phyloP scores from a whole-genome alignment of 2,329 filamentous ascomycete species.

The Pseudocercospora macadamiae region DNA sequence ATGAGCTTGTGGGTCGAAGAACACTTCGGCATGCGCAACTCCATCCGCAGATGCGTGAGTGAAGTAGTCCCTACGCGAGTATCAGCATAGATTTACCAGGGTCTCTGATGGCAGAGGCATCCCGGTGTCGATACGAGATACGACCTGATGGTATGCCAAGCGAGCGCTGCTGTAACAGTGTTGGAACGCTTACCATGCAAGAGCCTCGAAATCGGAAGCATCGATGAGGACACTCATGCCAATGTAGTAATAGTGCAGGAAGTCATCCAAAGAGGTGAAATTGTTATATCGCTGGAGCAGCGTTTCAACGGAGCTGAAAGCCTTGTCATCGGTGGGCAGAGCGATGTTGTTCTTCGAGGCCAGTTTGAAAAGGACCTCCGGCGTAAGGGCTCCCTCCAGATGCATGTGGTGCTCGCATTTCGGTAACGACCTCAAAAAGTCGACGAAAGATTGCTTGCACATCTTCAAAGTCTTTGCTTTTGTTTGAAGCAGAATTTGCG shows the following conservation, averaged over 20 bases:
- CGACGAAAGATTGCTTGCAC: slow-evolving; percentile 59
- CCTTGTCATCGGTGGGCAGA: slow-evolving; percentile 60
- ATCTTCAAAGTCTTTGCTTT: slow-evolving; percentile 17
- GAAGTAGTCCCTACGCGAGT: slow-evolving; percentile 60
- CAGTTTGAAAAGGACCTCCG: slow-evolving; percentile 69
- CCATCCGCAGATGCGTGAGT: slow-evolving; percentile 65
- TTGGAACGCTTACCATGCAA: slow-evolving; percentile 56
- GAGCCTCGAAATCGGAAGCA: slow-evolving; percentile 69
- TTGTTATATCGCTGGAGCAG: slow-evolving; percentile 66
- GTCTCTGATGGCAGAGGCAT: background rate
- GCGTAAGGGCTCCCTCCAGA: slow-evolving; percentile 74
- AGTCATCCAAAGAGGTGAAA: slow-evolving; percentile 75
- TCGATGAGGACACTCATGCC: slow-evolving; percentile 71
- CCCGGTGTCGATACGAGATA: too few relatives aligned
- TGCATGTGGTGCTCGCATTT: slow-evolving; percentile 82
- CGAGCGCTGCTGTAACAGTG: background rate
- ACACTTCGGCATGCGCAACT: slow-evolving; percentile 75
- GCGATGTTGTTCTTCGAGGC: slow-evolving; percentile 67
- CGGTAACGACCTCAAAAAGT: slow-evolving; percentile 66
- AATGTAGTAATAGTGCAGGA: slow-evolving; percentile 77
- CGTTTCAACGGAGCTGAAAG: slow-evolving; percentile 63
- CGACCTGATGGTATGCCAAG: background rate
- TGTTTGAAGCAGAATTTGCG: background rate
- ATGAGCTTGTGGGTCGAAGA: slow-evolving; percentile 81
- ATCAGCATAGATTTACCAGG: background rate